A percentile compares a stretch with the other conserved stretches of the same genome.
phyloP scores from a whole-genome alignment of 192 early-diverging fungal species.

The Oehlia diaphana region DNA sequence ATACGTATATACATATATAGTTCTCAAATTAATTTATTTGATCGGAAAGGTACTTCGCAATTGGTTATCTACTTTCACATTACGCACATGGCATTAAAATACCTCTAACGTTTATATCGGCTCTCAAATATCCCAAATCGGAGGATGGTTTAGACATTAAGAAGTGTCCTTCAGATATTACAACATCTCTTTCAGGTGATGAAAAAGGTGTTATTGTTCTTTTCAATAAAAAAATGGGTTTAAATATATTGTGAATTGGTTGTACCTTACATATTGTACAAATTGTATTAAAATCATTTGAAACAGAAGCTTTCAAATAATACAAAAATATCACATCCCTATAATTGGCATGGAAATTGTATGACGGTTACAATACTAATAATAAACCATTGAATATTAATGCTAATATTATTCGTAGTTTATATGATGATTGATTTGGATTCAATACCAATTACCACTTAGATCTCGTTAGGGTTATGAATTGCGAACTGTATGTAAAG shows the following conservation, averaged over 20 bases:
- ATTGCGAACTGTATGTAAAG: slow-evolving; percentile 2
- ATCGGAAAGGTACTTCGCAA: background rate
- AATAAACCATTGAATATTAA: slow-evolving; percentile 15
- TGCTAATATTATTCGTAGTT: background rate
- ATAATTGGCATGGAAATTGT: no score
- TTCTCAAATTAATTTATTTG: background rate
- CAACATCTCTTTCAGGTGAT: background rate
- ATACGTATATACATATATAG: no score
- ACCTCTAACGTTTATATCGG: no score
- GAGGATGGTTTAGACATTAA: background rate
- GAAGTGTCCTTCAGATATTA: background rate
- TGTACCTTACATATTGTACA: slow-evolving; percentile 10
- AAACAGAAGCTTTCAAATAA: background rate
- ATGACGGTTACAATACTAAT: background rate
- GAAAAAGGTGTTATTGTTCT: background rate
- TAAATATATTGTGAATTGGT: background rate
- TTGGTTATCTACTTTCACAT: background rate
- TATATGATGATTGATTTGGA: slow-evolving; percentile 3
- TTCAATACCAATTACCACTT: background rate
- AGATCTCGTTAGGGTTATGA: no score
- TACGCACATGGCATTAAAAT: background rate
- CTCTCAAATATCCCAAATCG: no score
- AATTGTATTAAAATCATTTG: slow-evolving; percentile 18
- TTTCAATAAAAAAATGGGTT: background rate
- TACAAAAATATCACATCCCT: no score